Evolutionary conservation across 148 eudicot species (phyloP).

Genomic region (Oxyria digyna): DNA sequence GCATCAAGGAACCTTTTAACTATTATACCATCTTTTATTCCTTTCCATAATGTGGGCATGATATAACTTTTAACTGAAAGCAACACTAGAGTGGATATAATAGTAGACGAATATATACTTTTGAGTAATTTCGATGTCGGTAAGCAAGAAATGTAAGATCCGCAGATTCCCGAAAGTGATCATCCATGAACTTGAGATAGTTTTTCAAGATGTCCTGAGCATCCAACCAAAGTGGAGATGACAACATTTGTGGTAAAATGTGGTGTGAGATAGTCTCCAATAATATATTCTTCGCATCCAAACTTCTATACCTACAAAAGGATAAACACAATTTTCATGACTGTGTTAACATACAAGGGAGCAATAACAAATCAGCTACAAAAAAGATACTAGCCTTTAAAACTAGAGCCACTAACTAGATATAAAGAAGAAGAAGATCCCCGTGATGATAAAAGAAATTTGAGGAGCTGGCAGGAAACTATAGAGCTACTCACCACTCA

Average conservation of each 20-base stretch:
- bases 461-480: background rate
- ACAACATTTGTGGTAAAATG: conserved; percentile 76
- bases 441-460: background rate
- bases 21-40: no score
- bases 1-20: background rate
- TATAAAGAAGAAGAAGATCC: background rate
- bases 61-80: background rate
- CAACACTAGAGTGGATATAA: background rate
- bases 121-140: conserved; percentile 89
- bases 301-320: conserved; percentile 54
- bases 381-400: background rate
- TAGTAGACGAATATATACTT: conserved; percentile 26
- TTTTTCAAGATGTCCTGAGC: conserved; percentile 48
- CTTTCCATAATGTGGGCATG: background rate
- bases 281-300: conserved; percentile 89
- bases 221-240: conserved; percentile 69
- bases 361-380: background rate
- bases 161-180: conserved; percentile 83
- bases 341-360: background rate
- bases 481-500: conserved; percentile 38
- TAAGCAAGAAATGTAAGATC: conserved; percentile 94
- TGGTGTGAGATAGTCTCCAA: conserved; percentile 77
- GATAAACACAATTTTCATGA: conserved; percentile 1
- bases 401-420: background rate
- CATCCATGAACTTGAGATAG: conserved; percentile 87